Evolutionary conservation across 768 basidiomycete species (phyloP).

Genomic region (Kondoa subrosea): DNA sequence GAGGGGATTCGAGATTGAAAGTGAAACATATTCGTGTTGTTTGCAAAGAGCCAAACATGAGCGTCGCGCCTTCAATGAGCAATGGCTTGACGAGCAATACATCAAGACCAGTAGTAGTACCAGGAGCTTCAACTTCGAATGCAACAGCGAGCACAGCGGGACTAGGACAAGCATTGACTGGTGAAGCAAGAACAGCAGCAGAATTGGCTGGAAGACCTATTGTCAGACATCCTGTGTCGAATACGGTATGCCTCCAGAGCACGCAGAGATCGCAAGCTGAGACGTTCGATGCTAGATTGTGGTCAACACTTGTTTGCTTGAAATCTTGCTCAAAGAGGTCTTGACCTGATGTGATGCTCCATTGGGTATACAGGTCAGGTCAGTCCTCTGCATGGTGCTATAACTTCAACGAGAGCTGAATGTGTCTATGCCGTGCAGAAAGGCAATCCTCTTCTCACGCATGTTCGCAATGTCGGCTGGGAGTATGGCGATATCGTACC

Average conservation of each 20-base stretch:
- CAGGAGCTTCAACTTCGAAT: background rate
- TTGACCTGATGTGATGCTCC: background rate
- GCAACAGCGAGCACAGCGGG: background rate
- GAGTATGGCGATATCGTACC: constrained; percentile 86
- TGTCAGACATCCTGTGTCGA: background rate
- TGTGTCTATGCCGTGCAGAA: too few species aligned
- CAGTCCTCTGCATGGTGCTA: background rate
- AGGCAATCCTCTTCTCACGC: constrained; percentile 73
- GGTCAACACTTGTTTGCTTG: background rate
- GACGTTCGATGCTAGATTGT: background rate
- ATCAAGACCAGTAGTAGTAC: background rate
- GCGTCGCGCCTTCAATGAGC: background rate
- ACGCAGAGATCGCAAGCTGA: background rate
- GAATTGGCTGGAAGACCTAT: background rate
- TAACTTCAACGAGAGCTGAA: background rate
- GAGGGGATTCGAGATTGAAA: background rate
- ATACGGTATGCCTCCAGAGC: background rate
- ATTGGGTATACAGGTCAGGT: background rate
- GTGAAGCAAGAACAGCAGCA: background rate
- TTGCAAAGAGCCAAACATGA: background rate
- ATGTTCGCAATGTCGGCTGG: constrained; percentile 72
- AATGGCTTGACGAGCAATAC: too few species aligned
- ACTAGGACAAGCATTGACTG: background rate
- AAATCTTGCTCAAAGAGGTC: background rate
- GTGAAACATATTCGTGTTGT: background rate